Percentiles rank a stretch among this genome's conserved stretches.
Evolutionary conservation across 306 rosid species (phyloP).

Genomic region (Purshia tridentata): DNA sequence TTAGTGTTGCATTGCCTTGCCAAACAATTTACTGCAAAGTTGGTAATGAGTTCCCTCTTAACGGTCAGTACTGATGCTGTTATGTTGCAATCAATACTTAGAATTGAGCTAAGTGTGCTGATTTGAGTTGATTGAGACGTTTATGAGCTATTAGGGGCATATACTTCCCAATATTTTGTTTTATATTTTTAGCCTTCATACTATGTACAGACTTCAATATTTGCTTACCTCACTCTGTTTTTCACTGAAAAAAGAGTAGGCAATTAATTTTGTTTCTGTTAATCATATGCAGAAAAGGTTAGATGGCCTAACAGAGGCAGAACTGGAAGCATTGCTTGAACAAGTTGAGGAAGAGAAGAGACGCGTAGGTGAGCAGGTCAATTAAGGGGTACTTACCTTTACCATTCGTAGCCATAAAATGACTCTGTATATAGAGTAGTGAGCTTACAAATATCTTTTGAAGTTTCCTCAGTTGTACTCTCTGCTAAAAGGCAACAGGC

Average conservation of each 20-base stretch:
- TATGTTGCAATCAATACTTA: not conserved
- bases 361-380: conserved; percentile 50
- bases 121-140: not conserved
- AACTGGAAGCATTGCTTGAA: conserved; percentile 75
- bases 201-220: no score
- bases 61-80: not conserved
- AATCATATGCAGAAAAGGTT: conserved; percentile 79
- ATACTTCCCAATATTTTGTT: not conserved
- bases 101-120: not conserved
- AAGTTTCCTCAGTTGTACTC: not conserved
- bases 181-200: not conserved
- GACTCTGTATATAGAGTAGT: conserved; percentile 20
- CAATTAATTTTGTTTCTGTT: no score
- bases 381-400: conserved; percentile 35
- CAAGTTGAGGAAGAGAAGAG: conserved; percentile 96
- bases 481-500: not conserved
- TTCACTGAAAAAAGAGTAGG: no score
- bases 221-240: no score
- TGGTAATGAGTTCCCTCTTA: not conserved
- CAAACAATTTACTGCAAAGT: no score
- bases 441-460: not conserved
- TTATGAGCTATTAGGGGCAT: not conserved
- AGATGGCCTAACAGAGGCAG: conserved; percentile 94
- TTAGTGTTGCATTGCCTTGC: no score
- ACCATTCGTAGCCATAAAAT: conserved; percentile 22